Conservation (phyloP, 2,329 filamentous ascomycete species). For the Neurospora sp. region DNA sequence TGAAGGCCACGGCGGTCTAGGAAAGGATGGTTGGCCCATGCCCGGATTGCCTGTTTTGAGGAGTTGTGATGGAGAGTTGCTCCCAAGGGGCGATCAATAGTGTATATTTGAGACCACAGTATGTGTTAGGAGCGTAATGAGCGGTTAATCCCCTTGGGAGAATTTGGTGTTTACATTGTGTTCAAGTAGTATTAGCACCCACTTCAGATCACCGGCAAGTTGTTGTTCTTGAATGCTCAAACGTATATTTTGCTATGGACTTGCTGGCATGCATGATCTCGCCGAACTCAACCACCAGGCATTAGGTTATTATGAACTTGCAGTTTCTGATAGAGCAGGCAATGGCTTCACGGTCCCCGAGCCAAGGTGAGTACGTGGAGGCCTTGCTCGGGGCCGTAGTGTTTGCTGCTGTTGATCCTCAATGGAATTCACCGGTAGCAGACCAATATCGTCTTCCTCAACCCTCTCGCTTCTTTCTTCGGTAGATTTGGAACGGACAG, state of each 20-base stretch:
- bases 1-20: slow-evolving; percentile 17
- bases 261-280: not conserved
- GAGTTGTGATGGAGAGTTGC: slow-evolving; percentile 7
- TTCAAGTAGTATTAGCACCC: not conserved
- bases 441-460: not conserved
- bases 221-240: not conserved
- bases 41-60: slow-evolving; percentile 11
- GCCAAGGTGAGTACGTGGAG: not conserved
- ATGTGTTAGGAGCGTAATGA: not conserved
- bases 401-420: not conserved
- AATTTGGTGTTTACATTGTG: not conserved
- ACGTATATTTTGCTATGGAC: not conserved
- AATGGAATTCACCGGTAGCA: not conserved
- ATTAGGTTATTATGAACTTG: slow-evolving; percentile 13
- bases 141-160: not conserved
- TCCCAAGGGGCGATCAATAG: not conserved
- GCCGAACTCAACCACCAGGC: not conserved
- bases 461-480: not conserved
- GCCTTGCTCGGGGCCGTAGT: not conserved
- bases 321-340: slow-evolving; percentile 25
- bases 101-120: not conserved
- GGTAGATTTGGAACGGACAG: not conserved
- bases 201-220: not conserved
- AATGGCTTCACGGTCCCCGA: slow-evolving; percentile 19
- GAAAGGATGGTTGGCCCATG: slow-evolving; percentile 16